Evolutionary conservation across 768 basidiomycete species (phyloP).

Genomic region (Amanita pseudoporphyria): DNA sequence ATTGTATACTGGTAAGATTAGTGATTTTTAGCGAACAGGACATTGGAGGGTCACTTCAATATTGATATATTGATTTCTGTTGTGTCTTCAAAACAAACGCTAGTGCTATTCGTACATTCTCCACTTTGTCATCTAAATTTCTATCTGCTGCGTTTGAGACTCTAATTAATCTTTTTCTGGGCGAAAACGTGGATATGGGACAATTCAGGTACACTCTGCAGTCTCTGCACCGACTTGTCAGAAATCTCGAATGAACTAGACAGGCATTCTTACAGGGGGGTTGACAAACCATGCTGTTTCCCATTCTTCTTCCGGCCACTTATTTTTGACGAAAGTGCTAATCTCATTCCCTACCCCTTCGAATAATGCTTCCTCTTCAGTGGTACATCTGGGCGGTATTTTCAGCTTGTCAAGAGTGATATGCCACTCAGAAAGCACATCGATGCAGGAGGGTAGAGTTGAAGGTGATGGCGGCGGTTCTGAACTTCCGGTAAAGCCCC

Average conservation of each 20-base stretch:
- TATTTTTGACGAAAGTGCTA: slow-evolving; percentile 47
- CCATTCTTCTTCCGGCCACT: slow-evolving; percentile 71
- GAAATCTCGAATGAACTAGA: background rate
- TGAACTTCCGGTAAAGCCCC: slow-evolving; percentile 65
- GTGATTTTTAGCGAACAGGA: too few species aligned
- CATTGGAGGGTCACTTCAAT: too few species aligned
- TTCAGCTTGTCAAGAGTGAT: slow-evolving; percentile 54
- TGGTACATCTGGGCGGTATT: slow-evolving; percentile 37
- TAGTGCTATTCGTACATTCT: background rate
- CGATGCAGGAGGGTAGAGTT: slow-evolving; percentile 44
- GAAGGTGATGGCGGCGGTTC: slow-evolving; percentile 53
- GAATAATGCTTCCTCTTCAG: slow-evolving; percentile 44
- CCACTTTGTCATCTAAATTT: background rate
- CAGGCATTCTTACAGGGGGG: slow-evolving; percentile 52
- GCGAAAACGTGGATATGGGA: slow-evolving; percentile 89
- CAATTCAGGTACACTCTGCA: slow-evolving; percentile 75
- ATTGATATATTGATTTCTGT: too few species aligned
- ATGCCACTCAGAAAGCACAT: slow-evolving; percentile 62
- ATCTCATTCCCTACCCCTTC: slow-evolving; percentile 47
- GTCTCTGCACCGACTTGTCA: slow-evolving; percentile 34
- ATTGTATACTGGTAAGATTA: background rate
- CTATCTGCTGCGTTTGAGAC: background rate
- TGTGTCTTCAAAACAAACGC: too few species aligned
- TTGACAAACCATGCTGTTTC: slow-evolving; percentile 92
- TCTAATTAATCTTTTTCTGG: background rate